phyloP scores from a whole-genome alignment of 2,329 filamentous ascomycete species.

The Ascochyta koolunga region DNA sequence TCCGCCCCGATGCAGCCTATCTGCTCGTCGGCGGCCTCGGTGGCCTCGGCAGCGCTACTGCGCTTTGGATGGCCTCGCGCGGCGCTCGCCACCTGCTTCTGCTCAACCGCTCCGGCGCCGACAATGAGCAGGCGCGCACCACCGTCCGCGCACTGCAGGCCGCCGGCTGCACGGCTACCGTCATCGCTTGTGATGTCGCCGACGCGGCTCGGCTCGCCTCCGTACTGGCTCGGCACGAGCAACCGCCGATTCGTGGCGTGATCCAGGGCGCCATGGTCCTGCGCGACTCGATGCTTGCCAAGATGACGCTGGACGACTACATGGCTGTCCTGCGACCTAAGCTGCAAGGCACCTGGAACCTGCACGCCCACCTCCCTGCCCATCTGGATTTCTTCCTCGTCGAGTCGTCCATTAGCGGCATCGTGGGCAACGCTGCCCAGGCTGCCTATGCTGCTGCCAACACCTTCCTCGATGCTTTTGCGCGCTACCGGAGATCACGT shows the following conservation, averaged over 20 bases:
- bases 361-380: conserved; percentile 22
- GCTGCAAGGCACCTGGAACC: conserved; percentile 41
- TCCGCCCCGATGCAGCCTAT: too few species aligned
- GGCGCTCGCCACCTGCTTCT: too few species aligned
- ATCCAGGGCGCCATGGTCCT: conserved; percentile 27
- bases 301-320: conserved; percentile 22
- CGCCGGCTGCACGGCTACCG: neutral
- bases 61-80: too few species aligned
- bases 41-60: too few species aligned
- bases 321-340: conserved; percentile 27
- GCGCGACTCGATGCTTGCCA: conserved; percentile 18
- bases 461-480: conserved; percentile 51
- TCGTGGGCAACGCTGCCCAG: conserved; percentile 27
- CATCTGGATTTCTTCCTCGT: conserved; percentile 35
- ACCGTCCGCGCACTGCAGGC: conserved; percentile 28
- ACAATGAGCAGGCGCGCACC: neutral
- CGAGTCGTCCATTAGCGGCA: conserved; percentile 22
- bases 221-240: too few species aligned
- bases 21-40: too few species aligned
- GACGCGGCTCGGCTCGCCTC: too few species aligned
- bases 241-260: conserved; percentile 21
- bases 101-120: too few species aligned
- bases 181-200: too few species aligned
- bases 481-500: conserved; percentile 12
- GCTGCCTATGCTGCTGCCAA: conserved; percentile 21